These are phyloP conservation scores for Gillenia trifoliata DNA, from an alignment of 306 rosid species.

Conservation along the genomic window DNA sequence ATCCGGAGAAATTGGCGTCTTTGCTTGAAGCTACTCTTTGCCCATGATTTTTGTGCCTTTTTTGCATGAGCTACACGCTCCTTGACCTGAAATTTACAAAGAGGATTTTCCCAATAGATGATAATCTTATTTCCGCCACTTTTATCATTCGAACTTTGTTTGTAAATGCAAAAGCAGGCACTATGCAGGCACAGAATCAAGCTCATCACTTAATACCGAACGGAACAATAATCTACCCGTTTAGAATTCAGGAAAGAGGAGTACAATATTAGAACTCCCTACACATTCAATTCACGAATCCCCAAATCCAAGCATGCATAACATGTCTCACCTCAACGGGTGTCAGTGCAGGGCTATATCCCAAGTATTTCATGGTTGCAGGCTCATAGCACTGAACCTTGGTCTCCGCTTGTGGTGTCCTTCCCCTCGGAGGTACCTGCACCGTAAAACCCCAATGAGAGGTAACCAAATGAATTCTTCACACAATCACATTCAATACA, in stretches of 20 bases:
- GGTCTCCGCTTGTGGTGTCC: slow-evolving; percentile 58
- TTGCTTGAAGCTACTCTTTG: slow-evolving; percentile 86
- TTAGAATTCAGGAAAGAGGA: neutral
- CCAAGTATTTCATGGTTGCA: slow-evolving; percentile 93
- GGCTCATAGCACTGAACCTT: slow-evolving; percentile 93
- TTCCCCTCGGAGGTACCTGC: slow-evolving; percentile 88
- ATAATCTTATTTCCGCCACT: neutral
- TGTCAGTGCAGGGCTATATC: slow-evolving; percentile 64
- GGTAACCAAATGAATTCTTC: neutral
- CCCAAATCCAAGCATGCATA: slow-evolving; percentile 16
- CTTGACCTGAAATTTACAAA: slow-evolving; percentile 55
- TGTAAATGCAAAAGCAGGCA: neutral
- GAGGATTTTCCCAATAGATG: slow-evolving; percentile 10
- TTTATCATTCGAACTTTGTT: neutral
- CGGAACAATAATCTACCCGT: neutral
- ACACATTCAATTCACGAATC: neutral
- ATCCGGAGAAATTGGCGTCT: slow-evolving; percentile 79
- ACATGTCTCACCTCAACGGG: slow-evolving; percentile 58
- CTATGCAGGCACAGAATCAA: neutral
- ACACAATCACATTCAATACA: neutral
- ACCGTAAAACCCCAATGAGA: slow-evolving; percentile 15
- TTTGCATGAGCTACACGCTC: slow-evolving; percentile 75
- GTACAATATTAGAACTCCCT: neutral
- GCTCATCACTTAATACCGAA: neutral
- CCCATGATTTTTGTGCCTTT: slow-evolving; percentile 84